Base-by-base conservation (phyloP, 2,329 filamentous ascomycete species). In the Colletotrichum sidae region DNA sequence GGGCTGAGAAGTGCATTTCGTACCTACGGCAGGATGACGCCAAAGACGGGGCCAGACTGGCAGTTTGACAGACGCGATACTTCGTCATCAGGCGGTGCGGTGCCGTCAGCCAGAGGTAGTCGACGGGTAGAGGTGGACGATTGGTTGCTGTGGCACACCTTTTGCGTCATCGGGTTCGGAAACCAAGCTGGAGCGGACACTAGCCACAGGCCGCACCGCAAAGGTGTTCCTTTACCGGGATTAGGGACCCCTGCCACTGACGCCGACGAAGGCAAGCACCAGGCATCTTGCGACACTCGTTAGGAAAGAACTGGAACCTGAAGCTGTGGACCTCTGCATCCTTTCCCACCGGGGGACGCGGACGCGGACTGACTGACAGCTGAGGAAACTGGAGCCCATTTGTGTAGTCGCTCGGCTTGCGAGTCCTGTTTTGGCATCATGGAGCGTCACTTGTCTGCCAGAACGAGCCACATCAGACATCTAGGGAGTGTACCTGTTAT, bases 61-160 rank as follows among this genome's bases (percentile, higher is more conserved):
- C 25, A n/a, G 33, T 11, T 17, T 11, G 58, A 65, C 57, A 34
- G 46, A 47, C 12, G 17, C 12, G 47, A 52, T 65, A 65, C 58
- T n/a, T 61, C 46, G 52, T 52, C 51, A 65, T 62, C 49, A 58
- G 52, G 41, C 44, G 41, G 15, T 15, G 49, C 25, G 25, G 15
- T 42, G 49, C 42, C 33, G 11, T 52, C 42, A 25, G 37, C 9
- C 8, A 10, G n/a, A 60, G 39, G 57, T 56, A 65, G 47, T 49
- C 52, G n/a, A 56, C 25, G 47, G 52, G 63, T 65, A 61, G 34
- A 45, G 11, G 10, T 52, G 25, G 42, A 50, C 49, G 64, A 65
- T 67, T 67, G 58, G 67, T 58, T 68, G 64, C 65, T 69, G 67
- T 69, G 65, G 65, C 56, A 62, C 61, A 69, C 38, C 50, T 63